Base-by-base conservation (phyloP, 2,329 filamentous ascomycete species). In the Colletotrichum coccodes region DNA sequence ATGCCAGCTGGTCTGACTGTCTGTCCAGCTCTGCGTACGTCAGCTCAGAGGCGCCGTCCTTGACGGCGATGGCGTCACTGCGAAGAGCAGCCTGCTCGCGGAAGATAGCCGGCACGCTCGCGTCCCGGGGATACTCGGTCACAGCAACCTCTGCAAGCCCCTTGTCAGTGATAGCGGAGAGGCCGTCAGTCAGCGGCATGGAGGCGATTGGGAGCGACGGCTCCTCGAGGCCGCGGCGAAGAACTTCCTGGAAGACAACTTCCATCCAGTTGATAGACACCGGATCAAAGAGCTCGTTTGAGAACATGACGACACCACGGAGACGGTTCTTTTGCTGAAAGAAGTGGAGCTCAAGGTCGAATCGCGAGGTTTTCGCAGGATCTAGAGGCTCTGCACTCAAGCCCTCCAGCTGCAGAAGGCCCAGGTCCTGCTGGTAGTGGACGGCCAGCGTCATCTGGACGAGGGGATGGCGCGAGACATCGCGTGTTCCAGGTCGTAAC, bases 1-100 rank as follows among this genome's bases (percentile, higher is more conserved):
- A 6, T 1, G 71, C 72, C 2, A 77, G 42, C 1, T 12, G 6
- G 8, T 74, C 71, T 1, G 76, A 75, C 23, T 68, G 28, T 0
- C 18, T 12, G 18, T 76, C 72, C 1, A 77, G 62, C 38, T 77
- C 46, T 0, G 69, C 28, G 40, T 77, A 77, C 0, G 74, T 75
- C 0, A 75, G 60, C 5, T 69, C 32, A 0, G 54, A 38, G 0
- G 53, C 21, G 2, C 61, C 50, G 21, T 77, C 75, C 6, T 68
- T 71, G 0, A 76, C 71, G 1, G 75, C 74, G 0, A 73, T 14
- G 1, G 23, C 44, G 12, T 72, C 57, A 0, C 71, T 68, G 4
- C 7, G 56, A 1, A 30, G 16, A 26, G 56, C 14, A 0, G 57
- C 76, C 38, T 76, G 73, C 1, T 64, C 21, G 0, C 60, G 62